phyloP scores from a whole-genome alignment of 176 grass and related monocot species.

The Oropetium thomaeum region DNA sequence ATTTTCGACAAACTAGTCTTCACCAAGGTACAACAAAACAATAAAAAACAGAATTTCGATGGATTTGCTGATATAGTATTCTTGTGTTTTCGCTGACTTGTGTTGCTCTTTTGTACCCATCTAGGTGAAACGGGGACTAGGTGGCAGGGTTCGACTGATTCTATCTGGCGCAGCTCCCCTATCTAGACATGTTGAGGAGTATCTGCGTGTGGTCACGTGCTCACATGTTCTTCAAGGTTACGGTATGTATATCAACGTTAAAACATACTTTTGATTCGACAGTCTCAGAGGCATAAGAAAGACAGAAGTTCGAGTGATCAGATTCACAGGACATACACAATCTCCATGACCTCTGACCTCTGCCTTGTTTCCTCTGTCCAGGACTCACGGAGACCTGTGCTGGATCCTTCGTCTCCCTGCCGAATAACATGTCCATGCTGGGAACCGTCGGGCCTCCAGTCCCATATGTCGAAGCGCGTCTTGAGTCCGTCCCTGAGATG shows the following conservation, averaged over 20 bases:
- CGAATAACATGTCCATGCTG: conserved; percentile 87
- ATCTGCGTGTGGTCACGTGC: conserved; percentile 82
- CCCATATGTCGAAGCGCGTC: conserved; percentile 69
- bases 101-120: conserved; percentile 6
- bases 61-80: background rate
- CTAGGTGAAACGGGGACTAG: conserved; percentile 79
- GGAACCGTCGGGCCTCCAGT: conserved; percentile 92
- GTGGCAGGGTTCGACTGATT: conserved; percentile 76
- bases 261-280: conserved; percentile 20
- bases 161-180: conserved; percentile 90
- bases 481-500: conserved; percentile 96
- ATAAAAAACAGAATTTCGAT: background rate
- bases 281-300: background rate
- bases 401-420: conserved; percentile 67
- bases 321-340: background rate
- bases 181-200: conserved; percentile 77
- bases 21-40: conserved; percentile 55
- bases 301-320: background rate
- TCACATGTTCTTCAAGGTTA: conserved; percentile 96
- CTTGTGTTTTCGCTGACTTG: background rate
- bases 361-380: conserved; percentile 24
- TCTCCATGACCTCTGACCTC: background rate
- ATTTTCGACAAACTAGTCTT: conserved; percentile 82
- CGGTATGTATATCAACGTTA: conserved; percentile 39
- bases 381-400: conserved; percentile 94